Evolutionary conservation across 768 basidiomycete genomes (phyloP).

Genomic region (Boletales sp.): DNA sequence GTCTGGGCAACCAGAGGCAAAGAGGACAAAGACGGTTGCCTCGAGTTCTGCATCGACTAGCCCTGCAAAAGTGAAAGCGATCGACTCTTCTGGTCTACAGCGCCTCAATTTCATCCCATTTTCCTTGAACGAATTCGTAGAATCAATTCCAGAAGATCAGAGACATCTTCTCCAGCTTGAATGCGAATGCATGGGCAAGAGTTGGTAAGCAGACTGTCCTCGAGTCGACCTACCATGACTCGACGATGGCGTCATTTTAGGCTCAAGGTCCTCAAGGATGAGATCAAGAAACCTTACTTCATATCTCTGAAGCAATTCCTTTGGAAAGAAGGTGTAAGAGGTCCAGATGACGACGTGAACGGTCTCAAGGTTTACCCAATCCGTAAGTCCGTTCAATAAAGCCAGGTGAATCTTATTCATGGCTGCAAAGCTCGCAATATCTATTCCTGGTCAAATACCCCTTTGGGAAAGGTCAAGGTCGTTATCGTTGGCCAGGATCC

Average conservation of each 20-base stretch:
- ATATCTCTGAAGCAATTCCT: conserved; percentile 67
- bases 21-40: conserved; percentile 44
- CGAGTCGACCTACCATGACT: neutral
- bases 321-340: conserved; percentile 59
- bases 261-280: conserved; percentile 71
- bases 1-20: conserved; percentile 33
- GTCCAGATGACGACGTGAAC: conserved; percentile 42
- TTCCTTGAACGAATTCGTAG: conserved; percentile 50
- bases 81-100: conserved; percentile 19
- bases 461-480: conserved; percentile 78
- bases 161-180: conserved; percentile 60
- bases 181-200: conserved; percentile 68
- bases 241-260: conserved; percentile 34
- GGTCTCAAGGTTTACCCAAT: conserved; percentile 70
- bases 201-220: conserved; percentile 44
- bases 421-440: conserved; percentile 65
- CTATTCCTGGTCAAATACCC: conserved; percentile 90
- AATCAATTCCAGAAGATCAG: conserved; percentile 55
- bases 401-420: conserved; percentile 3
- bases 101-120: conserved; percentile 67
- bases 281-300: conserved; percentile 77
- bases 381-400: conserved; percentile 39
- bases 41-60: conserved; percentile 21
- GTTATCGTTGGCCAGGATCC: conserved; percentile 93
- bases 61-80: conserved; percentile 6